Conservation (phyloP, 2,329 filamentous ascomycete species). For the Madurella mycetomatis region DNA sequence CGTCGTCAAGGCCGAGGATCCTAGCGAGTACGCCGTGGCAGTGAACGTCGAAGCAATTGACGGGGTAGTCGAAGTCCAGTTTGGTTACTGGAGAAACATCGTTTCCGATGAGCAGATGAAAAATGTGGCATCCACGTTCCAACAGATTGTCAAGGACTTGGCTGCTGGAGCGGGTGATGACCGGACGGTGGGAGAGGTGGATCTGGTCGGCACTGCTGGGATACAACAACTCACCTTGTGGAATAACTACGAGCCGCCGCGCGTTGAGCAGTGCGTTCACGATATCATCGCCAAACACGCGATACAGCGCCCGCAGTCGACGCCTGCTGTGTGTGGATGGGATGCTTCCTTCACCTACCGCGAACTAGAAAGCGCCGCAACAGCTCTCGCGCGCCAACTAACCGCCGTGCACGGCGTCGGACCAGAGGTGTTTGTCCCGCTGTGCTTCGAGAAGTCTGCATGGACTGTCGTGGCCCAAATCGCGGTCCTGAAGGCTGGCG, state of each 20-base stretch:
- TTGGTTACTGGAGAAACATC: slow-evolving; percentile 23
- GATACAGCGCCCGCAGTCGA: slow-evolving; percentile 33
- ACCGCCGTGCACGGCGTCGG: slow-evolving; percentile 16
- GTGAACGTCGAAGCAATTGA: slow-evolving; percentile 29
- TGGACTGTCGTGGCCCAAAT: slow-evolving; percentile 26
- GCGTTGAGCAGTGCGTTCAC: slow-evolving; percentile 22
- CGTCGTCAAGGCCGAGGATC: slow-evolving; percentile 23
- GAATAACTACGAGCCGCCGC: slow-evolving; percentile 20
- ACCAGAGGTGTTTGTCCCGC: slow-evolving; percentile 23
- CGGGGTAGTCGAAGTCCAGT: slow-evolving; percentile 20
- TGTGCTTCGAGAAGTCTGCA: slow-evolving; percentile 28
- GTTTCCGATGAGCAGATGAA: slow-evolving; percentile 24
- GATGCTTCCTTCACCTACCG: slow-evolving; percentile 23
- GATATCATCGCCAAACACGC: slow-evolving; percentile 28
- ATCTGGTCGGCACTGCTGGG: slow-evolving; percentile 23
- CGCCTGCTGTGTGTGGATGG: slow-evolving; percentile 26
- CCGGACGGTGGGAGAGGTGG: slow-evolving; percentile 21
- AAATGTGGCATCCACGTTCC: slow-evolving; percentile 26
- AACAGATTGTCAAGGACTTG: slow-evolving; percentile 23
- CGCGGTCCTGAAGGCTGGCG: slow-evolving; percentile 30
- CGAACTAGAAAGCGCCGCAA: slow-evolving; percentile 20
- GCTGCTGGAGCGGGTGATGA: slow-evolving; percentile 17
- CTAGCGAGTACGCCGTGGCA: slow-evolving; percentile 32
- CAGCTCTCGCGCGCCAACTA: slow-evolving; percentile 20
- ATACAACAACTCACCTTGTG: slow-evolving; percentile 18